phyloP scores from a whole-genome alignment of 164 flowering plant genomes.

The Aristolochia californica region DNA sequence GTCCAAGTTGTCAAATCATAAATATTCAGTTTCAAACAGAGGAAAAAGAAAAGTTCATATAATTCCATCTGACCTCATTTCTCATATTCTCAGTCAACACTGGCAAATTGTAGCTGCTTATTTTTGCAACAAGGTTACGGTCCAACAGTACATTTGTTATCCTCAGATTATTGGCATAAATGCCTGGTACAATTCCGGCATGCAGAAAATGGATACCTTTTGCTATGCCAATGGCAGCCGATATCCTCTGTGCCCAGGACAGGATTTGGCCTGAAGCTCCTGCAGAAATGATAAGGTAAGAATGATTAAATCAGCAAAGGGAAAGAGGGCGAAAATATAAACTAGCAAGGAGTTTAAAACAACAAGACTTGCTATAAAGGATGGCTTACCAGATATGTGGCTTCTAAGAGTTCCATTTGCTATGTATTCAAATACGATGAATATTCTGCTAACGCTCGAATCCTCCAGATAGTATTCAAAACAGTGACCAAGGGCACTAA shows the following conservation, averaged over 20 bases:
- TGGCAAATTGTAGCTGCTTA: slow-evolving; percentile 80
- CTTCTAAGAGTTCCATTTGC: slow-evolving; percentile 69
- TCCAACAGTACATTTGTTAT: slow-evolving; percentile 74
- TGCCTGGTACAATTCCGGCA: slow-evolving; percentile 75
- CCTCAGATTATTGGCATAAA: slow-evolving; percentile 58
- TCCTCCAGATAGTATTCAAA: slow-evolving; percentile 88
- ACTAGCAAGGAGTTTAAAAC: too few relatives aligned
- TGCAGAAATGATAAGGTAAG: slow-evolving; percentile 17
- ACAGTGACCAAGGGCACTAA: slow-evolving; percentile 90
- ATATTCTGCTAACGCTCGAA: slow-evolving; percentile 80
- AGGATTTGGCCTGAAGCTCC: slow-evolving; percentile 30
- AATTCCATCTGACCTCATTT: slow-evolving; percentile 8
- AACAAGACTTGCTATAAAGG: background rate
- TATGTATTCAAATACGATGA: slow-evolving; percentile 77
- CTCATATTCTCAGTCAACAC: slow-evolving; percentile 42
- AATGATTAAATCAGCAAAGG: background rate
- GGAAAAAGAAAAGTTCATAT: too few relatives aligned
- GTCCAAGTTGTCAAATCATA: too few relatives aligned
- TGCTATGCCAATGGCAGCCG: slow-evolving; percentile 73
- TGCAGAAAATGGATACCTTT: slow-evolving; percentile 90
- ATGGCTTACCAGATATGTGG: slow-evolving; percentile 63
- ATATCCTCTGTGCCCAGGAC: slow-evolving; percentile 75
- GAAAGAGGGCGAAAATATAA: background rate
- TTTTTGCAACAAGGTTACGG: slow-evolving; percentile 70
- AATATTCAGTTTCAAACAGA: too few relatives aligned